Conservation (phyloP, 495 filamentous ascomycete species). For the Aspergillus haitiensis region DNA sequence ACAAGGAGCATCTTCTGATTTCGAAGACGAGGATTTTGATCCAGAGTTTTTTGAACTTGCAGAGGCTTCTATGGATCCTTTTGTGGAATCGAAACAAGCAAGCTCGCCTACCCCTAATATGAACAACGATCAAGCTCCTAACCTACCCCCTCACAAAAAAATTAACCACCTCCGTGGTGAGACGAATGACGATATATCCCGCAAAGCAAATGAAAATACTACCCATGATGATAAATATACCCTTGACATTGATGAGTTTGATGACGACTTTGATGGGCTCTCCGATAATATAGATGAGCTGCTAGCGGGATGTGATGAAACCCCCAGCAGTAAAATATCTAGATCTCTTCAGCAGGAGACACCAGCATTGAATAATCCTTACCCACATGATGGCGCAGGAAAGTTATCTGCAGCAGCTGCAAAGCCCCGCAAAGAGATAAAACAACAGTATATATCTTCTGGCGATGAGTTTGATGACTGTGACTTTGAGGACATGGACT, state of each 20-base stretch:
- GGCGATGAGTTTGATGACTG: slow-evolving; percentile 48
- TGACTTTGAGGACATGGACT: slow-evolving; percentile 44
- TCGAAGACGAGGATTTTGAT: slow-evolving; percentile 62
- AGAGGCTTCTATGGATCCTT: slow-evolving; percentile 41
- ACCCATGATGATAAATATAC: slow-evolving; percentile 45
- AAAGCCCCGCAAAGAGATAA: slow-evolving; percentile 7
- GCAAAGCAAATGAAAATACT: slow-evolving; percentile 42
- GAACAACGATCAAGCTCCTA: background rate
- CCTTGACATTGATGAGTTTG: slow-evolving; percentile 59
- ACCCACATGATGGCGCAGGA: background rate
- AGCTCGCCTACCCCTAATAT: slow-evolving; percentile 5
- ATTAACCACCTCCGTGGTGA: slow-evolving; percentile 1
- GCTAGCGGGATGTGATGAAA: slow-evolving; percentile 42
- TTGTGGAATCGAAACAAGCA: slow-evolving; percentile 23
- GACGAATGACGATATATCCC: background rate
- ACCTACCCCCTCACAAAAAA: background rate
- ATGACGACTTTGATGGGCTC: slow-evolving; percentile 67
- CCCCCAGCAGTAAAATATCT: slow-evolving; percentile 48
- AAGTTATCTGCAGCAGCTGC: background rate
- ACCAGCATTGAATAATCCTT: slow-evolving; percentile 11
- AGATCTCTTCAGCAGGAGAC: slow-evolving; percentile 16
- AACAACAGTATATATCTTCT: slow-evolving; percentile 26
- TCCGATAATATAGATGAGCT: slow-evolving; percentile 44
- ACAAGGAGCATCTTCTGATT: slow-evolving; percentile 53
- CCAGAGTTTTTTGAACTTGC: slow-evolving; percentile 53